These are phyloP conservation scores for Globisporangium rhizosaccharum DNA, from an alignment of 352 stramenopile species.

Conservation along the genomic window DNA sequence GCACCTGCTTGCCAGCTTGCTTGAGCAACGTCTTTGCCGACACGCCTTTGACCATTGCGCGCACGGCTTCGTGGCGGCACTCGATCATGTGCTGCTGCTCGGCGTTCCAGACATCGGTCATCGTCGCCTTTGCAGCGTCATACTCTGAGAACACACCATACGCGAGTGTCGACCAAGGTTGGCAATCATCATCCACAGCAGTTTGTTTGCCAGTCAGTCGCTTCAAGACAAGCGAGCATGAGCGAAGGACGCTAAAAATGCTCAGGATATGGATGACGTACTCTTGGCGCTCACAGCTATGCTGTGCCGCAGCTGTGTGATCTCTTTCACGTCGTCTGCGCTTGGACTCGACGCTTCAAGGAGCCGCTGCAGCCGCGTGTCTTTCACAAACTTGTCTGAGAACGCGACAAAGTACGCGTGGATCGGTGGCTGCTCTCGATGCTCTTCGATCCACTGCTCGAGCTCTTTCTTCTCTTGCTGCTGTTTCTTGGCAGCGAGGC, in stretches of 20 bases:
- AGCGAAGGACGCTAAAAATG: neutral
- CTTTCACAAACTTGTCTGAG: conserved; percentile 13
- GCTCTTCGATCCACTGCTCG: conserved; percentile 10
- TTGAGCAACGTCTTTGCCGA: conserved; percentile 33
- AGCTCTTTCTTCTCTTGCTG: conserved; percentile 13
- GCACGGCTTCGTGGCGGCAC: conserved; percentile 21
- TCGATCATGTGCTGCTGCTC: conserved; percentile 24
- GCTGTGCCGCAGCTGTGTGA: conserved; percentile 29
- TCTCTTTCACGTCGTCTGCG: conserved; percentile 18
- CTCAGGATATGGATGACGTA: conserved; percentile 6
- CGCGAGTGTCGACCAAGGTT: neutral
- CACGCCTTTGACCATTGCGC: conserved; percentile 27
- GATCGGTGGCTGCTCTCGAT: conserved; percentile 4
- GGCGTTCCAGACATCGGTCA: conserved; percentile 25
- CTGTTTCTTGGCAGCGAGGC: conserved; percentile 12
- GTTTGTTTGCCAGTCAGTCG: no score
- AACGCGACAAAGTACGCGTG: conserved; percentile 3
- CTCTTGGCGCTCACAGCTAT: conserved; percentile 32
- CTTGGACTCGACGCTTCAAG: conserved; percentile 1
- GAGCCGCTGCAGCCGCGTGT: conserved; percentile 10
- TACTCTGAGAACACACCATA: conserved; percentile 17
- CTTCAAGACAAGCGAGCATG: neutral
- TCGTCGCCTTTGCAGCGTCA: conserved; percentile 23
- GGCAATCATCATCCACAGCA: no score
- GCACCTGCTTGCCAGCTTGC: conserved; percentile 33